Evolutionary conservation across 768 basidiomycete genomes (phyloP), one percentile per base, ranked within the genome.

Genomic region (Rhodosporidiobolus odoratus): DNA sequence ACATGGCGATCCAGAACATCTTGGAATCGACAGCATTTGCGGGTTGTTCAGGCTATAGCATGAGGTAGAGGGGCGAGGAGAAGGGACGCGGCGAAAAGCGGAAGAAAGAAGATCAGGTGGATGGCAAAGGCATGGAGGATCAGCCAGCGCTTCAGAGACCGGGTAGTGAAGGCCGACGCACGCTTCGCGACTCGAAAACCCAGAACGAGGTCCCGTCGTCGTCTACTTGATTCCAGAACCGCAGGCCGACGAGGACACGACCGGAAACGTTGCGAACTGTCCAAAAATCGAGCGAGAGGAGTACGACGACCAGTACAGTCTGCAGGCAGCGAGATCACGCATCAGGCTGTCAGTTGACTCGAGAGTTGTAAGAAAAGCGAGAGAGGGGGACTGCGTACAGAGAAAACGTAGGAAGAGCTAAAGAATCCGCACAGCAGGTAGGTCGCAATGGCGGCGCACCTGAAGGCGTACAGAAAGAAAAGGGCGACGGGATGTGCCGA

Each of bases 151-250:
- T 9, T 48, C 12, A 27, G 25, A 5, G 40, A 7, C 2, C 27
- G 50, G 15, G n/a, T n/a, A n/a, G n/a, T n/a, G n/a, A n/a, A n/a
- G n/a, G n/a, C n/a, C n/a, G 35, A 82, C 89, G 78, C 80, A 95
- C 95, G 80, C 97, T 94, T 77, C 94, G 85, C 77, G 89, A 90
- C 81, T 99, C 96, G 75, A 99, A 99, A 17, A 99, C 94, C 96
- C 96, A 99, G 75, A 66, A 77, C 34, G 64, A 68, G 53, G 76
- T 77, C 3, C 96, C 96, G 74, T 97, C 93, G 63, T 97, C 93
- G 76, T 98, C 93, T 21, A 98, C 92, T 81, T 98, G 94, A 79
- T 98, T 99, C 95, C 95, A 98, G 78, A 94, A 99, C 64, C 96
- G 84, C 70, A 99, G 82, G 30, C 96, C 96, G 17, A 98, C 96